These are phyloP conservation scores for Aureobasidium zeae DNA, from an alignment of 2,329 filamentous ascomycete genomes.

Conservation along the genomic window DNA sequence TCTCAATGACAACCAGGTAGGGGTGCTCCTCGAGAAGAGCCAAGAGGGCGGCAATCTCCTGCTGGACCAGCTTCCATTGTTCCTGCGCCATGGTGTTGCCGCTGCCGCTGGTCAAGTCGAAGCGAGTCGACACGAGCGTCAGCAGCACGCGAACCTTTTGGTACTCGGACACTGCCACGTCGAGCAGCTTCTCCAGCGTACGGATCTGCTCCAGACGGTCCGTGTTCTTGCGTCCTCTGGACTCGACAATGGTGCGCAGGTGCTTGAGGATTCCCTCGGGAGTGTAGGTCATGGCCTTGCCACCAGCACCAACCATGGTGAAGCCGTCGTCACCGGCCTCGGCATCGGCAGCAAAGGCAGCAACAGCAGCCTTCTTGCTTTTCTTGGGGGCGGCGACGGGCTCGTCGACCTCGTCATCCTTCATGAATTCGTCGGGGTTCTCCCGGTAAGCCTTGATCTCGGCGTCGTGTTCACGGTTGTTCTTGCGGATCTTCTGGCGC, in stretches of 20 bases:
- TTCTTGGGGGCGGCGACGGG: conserved; percentile 45
- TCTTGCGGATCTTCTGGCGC: conserved; percentile 98
- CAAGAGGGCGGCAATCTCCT: conserved; percentile 71
- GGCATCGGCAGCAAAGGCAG: conserved; percentile 42
- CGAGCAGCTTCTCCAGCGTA: conserved; percentile 90
- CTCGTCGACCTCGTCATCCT: conserved; percentile 69
- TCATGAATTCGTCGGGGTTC: conserved; percentile 81
- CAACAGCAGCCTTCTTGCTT: conserved; percentile 37
- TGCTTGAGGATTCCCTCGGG: conserved; percentile 98
- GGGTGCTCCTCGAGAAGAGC: conserved; percentile 68
- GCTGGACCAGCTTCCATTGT: conserved; percentile 91
- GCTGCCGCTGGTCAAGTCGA: conserved; percentile 76
- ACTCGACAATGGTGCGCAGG: conserved; percentile 84
- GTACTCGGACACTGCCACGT: conserved; percentile 84
- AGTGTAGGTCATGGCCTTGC: conserved; percentile 82
- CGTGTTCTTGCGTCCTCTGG: conserved; percentile 97
- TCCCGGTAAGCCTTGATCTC: conserved; percentile 82
- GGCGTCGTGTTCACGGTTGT: conserved; percentile 85
- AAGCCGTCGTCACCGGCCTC: conserved; percentile 75
- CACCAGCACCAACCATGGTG: conserved; percentile 77
- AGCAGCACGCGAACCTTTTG: conserved; percentile 88
- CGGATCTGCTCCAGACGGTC: conserved; percentile 90
- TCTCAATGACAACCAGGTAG: conserved; percentile 79
- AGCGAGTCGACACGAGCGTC: conserved; percentile 84
- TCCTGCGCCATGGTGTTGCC: conserved; percentile 83